Evolutionary conservation across 2,329 filamentous ascomycete genomes (phyloP).

Genomic region (Aureobasidium melanogenum): DNA sequence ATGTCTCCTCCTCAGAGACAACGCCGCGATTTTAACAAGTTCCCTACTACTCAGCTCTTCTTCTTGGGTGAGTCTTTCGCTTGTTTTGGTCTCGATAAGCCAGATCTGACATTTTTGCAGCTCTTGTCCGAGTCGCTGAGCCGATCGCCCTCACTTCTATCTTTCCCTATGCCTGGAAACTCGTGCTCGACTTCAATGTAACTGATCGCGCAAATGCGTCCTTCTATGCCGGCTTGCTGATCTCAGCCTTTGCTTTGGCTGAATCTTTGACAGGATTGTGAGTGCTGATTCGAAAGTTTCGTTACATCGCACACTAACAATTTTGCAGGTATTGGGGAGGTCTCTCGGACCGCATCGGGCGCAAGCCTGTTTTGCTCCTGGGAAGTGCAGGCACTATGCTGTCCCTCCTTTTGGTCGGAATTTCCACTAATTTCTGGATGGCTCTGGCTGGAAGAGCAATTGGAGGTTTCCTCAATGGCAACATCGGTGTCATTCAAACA

Average conservation of each 20-base stretch:
- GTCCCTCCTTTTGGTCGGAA: slow-evolving; percentile 73
- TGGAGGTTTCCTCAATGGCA: slow-evolving; percentile 80
- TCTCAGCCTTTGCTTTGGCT: slow-evolving; percentile 74
- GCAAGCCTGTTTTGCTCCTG: slow-evolving; percentile 75
- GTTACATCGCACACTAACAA: not conserved
- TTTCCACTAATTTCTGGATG: slow-evolving; percentile 75
- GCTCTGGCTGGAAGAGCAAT: slow-evolving; percentile 67
- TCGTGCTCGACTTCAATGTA: slow-evolving; percentile 67
- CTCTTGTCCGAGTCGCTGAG: slow-evolving; percentile 85
- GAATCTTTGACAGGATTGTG: slow-evolving; percentile 74
- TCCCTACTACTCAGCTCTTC: slow-evolving; percentile 75
- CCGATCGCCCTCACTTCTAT: slow-evolving; percentile 89
- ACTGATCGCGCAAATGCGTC: slow-evolving; percentile 67
- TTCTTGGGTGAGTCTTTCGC: slow-evolving; percentile 59
- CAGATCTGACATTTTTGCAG: slow-evolving; percentile 35
- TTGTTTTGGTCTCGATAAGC: not conserved
- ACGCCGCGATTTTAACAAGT: slow-evolving; percentile 56
- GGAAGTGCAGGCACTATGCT: slow-evolving; percentile 76
- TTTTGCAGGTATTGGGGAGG: slow-evolving; percentile 60
- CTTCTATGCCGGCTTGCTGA: slow-evolving; percentile 80
- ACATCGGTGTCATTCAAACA: slow-evolving; percentile 43
- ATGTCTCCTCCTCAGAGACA: slow-evolving; percentile 7
- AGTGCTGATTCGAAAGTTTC: slow-evolving; percentile 5
- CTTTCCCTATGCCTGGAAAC: slow-evolving; percentile 82
- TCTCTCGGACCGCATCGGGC: slow-evolving; percentile 70